Evolutionary conservation across 805 yeast species (phyloP), one percentile per base, ranked within the genome.

Genomic region (Cyberlindnera maritima): DNA sequence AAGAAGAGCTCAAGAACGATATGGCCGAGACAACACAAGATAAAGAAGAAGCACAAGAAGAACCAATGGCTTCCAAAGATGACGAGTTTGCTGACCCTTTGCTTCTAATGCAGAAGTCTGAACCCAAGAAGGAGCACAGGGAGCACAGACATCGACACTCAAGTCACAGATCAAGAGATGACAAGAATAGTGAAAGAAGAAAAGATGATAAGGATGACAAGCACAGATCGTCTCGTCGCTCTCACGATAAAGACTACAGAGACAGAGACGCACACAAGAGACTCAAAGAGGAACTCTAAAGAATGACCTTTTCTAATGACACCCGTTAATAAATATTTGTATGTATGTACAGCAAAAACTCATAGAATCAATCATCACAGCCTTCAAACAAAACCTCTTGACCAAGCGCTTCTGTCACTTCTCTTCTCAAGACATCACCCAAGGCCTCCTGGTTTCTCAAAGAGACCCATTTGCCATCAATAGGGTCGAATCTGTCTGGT

Each of bases 401-500:
- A 9, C 51, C 60, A 2, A 69, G 48, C 3, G 67, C 70, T 2
- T 58, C 57, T 11, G 58, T 50, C n/a, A 84, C 61, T 58, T 86
- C 94, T 4, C 61, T 50, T 43, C 72, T 65, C 31, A 86, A 59
- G 1, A 83, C 53, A 37, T 76, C 78, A 3, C 77, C 74, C 20
- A 76, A 58, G 2, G 78, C 63, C 26, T 63, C 67, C 2, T 69
- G 55, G 54, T 91, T 96, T 54, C 98, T 76, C 46, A 85, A 63
- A 12, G 91, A 84, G 12, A 81, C 68, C 99, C 99, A 94, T 46
- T 74, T 70, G 3, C 86, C 87, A 36, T 79, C 75, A 36, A 85
- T 73, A 52, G 77, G 79, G 63, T 94, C 98, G 59, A 80, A 86
- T 54, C 86, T 69, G 61, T 90, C 89, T 6, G 99, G 99, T 0